Evolutionary conservation across 176 grass and related monocot genomes (phyloP).

Genomic region (Carex pumila): DNA sequence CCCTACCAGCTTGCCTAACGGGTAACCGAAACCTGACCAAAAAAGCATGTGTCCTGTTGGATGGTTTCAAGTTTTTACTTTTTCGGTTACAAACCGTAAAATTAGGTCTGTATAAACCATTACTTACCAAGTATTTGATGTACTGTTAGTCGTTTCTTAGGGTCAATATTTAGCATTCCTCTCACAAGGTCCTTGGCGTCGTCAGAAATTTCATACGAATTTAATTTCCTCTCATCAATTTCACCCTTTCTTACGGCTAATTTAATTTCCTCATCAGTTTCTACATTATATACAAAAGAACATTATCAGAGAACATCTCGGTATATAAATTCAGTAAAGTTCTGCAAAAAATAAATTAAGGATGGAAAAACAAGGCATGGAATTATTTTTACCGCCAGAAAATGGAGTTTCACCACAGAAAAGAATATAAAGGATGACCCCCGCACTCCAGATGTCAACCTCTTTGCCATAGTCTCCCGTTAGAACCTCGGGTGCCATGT

Average conservation of each 20-base stretch:
- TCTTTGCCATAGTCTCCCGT: not conserved
- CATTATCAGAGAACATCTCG: not conserved
- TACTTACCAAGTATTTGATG: constrained; percentile 18
- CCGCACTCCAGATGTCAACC: constrained; percentile 6
- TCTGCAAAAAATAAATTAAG: too few relatives aligned
- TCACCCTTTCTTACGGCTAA: not conserved
- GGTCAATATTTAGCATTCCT: constrained; percentile 4
- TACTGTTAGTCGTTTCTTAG: not conserved
- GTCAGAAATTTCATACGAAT: not conserved
- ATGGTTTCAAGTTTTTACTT: not conserved
- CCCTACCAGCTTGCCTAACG: not conserved
- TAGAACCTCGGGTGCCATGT: constrained; percentile 15
- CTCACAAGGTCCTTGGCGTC: not conserved
- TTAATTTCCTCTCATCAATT: not conserved
- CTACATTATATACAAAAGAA: constrained; percentile 5
- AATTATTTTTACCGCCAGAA: not conserved
- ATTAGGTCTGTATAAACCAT: not conserved
- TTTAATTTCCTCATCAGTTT: not conserved
- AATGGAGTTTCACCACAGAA: not conserved
- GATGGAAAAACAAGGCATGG: not conserved
- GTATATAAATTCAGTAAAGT: not conserved
- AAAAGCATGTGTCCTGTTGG: not conserved
- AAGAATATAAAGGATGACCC: not conserved
- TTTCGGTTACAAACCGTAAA: not conserved
- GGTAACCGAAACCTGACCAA: not conserved